phyloP scores from a whole-genome alignment of 1,284 basidiomycete species.

The Cutaneotrichosporon cutaneum region DNA sequence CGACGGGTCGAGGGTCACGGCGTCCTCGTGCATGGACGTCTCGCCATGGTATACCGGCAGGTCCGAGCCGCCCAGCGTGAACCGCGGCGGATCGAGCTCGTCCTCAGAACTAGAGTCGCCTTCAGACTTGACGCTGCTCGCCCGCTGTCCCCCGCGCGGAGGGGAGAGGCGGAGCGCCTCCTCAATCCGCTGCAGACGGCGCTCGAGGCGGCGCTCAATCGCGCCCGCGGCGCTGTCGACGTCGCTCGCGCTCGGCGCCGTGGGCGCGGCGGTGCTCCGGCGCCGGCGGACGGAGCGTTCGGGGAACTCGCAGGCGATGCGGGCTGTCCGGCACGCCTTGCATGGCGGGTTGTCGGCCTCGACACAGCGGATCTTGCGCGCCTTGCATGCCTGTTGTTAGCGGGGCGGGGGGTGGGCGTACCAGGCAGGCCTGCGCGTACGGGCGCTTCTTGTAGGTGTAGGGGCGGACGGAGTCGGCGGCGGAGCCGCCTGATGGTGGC shows the following conservation, averaged over 20 bases:
- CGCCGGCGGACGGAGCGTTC: slow-evolving; percentile 18
- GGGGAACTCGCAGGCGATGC: slow-evolving; percentile 28
- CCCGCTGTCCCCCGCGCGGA: background rate
- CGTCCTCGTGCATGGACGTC: slow-evolving; percentile 21
- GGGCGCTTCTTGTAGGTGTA: slow-evolving; percentile 28
- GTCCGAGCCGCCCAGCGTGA: slow-evolving; percentile 25
- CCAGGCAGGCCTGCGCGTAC: slow-evolving; percentile 29
- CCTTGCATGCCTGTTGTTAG: slow-evolving; percentile 26
- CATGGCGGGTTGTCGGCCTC: slow-evolving; percentile 28
- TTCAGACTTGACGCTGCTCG: slow-evolving; percentile 1
- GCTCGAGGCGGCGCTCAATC: slow-evolving; percentile 15
- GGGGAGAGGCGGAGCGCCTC: slow-evolving; percentile 22
- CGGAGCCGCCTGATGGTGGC: background rate
- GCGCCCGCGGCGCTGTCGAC: background rate
- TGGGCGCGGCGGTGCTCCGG: slow-evolving; percentile 1
- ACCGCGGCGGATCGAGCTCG: slow-evolving; percentile 24
- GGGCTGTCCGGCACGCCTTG: slow-evolving; percentile 25
- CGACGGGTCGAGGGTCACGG: slow-evolving; percentile 10
- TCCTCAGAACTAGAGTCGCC: slow-evolving; percentile 3
- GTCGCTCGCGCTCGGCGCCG: background rate
- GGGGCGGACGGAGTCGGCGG: slow-evolving; percentile 2
- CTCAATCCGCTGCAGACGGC: slow-evolving; percentile 25
- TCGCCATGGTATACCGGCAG: slow-evolving; percentile 26
- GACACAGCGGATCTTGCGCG: slow-evolving; percentile 30
- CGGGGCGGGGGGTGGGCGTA: slow-evolving; percentile 10